Evolutionary conservation across 345 rosid species (phyloP), one percentile per base, ranked within the genome.

Genomic region (Limnanthes douglasii): DNA sequence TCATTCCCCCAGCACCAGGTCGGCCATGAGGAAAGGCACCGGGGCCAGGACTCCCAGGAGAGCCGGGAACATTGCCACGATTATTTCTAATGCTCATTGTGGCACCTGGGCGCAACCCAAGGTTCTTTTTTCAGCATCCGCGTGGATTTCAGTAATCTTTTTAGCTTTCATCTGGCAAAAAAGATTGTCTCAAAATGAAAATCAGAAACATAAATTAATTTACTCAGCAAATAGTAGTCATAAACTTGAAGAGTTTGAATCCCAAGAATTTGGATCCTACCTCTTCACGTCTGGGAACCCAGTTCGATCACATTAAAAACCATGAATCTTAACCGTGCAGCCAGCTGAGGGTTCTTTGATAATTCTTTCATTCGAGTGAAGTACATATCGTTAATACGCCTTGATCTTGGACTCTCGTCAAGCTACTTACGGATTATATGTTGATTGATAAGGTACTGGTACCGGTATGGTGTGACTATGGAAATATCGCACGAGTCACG

Each of bases 201-300:
- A 22, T 27, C 14, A 40, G 12, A 50, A 14, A n/a, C 20, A 41
- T 15, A 15, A 10, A 45, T 4, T 13, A 8, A 29, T 2, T 27
- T 24, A n/a, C 4, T 23, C 7, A 3, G 6, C 0, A 56, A 42
- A 43, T 10, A 13, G 14, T 19, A 4, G 4, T 8, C 4, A 38
- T 9, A 29, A 8, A 41, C 18, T 10, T 20, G 26, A 15, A n/a
- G n/a, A n/a, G n/a, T 21, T 15, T 4, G 4, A 39, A 12, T 21
- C 15, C 17, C 4, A 8, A 14, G 31, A 18, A 32, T 10, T 18
- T 4, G 31, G 12, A 21, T 30, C 44, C 7, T 51, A 83, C 97
- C 97, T 88, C 93, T 59, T 88, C 95, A 17, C 95, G 86, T 48
- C 97, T 63, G 9, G 93, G 97, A 46, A 84, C 66, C 98, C 98